Conservation (phyloP, 129 eudicot species). For the Flaveria robusta region DNA sequence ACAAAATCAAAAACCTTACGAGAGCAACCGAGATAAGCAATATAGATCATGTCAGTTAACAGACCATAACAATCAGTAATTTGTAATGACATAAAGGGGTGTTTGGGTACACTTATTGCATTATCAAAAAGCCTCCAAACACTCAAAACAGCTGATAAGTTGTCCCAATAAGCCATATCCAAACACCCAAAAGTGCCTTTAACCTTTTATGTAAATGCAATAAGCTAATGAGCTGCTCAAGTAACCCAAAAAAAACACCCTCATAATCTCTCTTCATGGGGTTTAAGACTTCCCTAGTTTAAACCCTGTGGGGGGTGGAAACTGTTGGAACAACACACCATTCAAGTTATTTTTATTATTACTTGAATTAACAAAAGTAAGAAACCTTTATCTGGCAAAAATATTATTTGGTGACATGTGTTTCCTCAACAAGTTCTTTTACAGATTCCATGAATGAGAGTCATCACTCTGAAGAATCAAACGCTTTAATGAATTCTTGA, state of each 20-base stretch:
- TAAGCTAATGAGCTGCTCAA: too few relatives aligned
- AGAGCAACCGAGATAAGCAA: too few relatives aligned
- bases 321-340: not conserved
- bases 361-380: not conserved
- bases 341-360: not conserved
- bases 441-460: not conserved
- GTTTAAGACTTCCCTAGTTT: too few relatives aligned
- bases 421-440: conserved; percentile 19
- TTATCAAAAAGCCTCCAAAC: not conserved
- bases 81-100: not conserved
- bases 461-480: conserved; percentile 20
- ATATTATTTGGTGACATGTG: conserved; percentile 8
- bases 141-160: too few relatives aligned
- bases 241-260: too few relatives aligned
- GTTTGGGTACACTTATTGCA: conserved; percentile 2
- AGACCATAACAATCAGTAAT: not conserved
- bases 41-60: not conserved
- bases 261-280: too few relatives aligned
- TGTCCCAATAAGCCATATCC: too few relatives aligned
- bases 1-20: too few relatives aligned
- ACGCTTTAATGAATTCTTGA: conserved; percentile 12
- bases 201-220: too few relatives aligned
- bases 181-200: too few relatives aligned
- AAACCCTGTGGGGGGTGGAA: too few relatives aligned
- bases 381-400: conserved; percentile 2